These are phyloP conservation scores for Misopates orontium DNA, from an alignment of 257 asterid species.

Conservation along the genomic window DNA sequence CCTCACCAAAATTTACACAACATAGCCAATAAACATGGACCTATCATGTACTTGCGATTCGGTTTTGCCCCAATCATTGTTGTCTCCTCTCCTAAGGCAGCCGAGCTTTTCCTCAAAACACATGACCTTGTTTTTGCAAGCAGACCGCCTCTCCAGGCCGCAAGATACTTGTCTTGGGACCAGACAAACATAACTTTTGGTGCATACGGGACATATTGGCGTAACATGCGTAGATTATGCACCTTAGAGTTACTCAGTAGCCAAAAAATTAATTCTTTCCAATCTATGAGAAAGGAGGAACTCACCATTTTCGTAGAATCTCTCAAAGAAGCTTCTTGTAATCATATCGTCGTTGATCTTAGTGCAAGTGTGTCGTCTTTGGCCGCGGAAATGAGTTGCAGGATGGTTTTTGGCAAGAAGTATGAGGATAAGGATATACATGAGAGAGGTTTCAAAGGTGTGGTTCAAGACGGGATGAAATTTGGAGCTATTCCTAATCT, in stretches of 20 bases:
- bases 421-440: constrained; percentile 33
- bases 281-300: constrained; percentile 18
- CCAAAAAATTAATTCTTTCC: background rate
- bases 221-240: constrained; percentile 16
- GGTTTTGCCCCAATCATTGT: background rate
- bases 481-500: constrained; percentile 34
- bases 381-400: constrained; percentile 33
- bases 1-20: background rate
- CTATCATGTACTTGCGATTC: background rate
- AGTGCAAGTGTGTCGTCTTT: constrained; percentile 32
- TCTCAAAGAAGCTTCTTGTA: background rate
- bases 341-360: constrained; percentile 27
- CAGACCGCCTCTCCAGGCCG: too few relatives aligned
- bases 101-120: too few relatives aligned
- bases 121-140: too few relatives aligned
- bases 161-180: too few relatives aligned
- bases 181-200: too few relatives aligned
- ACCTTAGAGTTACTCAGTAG: background rate
- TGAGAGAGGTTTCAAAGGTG: constrained; percentile 36
- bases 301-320: background rate
- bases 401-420: constrained; percentile 44
- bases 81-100: too few relatives aligned
- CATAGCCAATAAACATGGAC: constrained; percentile 1
- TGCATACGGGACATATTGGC: constrained; percentile 21
- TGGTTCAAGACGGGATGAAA: constrained; percentile 34